Conservation (phyloP, 768 basidiomycete genomes). For the Pisolithus microcarpus region DNA sequence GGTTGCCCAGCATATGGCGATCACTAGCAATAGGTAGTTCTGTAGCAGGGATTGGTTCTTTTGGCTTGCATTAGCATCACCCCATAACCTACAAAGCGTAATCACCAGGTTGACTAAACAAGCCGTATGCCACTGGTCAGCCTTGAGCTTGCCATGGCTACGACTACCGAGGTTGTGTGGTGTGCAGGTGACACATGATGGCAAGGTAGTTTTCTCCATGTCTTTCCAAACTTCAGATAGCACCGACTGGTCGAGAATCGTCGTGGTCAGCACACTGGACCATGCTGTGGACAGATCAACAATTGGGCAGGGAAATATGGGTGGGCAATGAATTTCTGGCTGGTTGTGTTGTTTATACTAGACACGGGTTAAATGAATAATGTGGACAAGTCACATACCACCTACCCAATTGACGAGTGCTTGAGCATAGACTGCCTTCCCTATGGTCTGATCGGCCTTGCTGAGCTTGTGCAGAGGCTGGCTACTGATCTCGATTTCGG, state of each 20-base stretch:
- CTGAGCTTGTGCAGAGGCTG: too few relatives aligned
- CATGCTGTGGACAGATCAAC: slow-evolving; percentile 1
- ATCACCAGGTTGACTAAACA: slow-evolving; percentile 22
- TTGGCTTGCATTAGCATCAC: background rate
- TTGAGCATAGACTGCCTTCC: too few relatives aligned
- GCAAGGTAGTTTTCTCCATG: slow-evolving; percentile 9
- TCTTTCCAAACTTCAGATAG: slow-evolving; percentile 4
- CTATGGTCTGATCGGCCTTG: too few relatives aligned
- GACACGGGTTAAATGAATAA: too few relatives aligned
- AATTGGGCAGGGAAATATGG: background rate
- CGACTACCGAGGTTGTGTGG: slow-evolving; percentile 27
- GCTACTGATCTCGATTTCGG: too few relatives aligned
- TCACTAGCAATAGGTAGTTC: slow-evolving; percentile 1
- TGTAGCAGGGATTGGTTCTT: background rate
- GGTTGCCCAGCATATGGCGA: background rate
- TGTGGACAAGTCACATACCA: too few relatives aligned
- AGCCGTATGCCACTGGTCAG: slow-evolving; percentile 18
- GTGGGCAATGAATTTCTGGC: background rate
- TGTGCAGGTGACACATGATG: slow-evolving; percentile 15
- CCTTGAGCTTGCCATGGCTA: slow-evolving; percentile 29
- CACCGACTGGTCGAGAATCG: background rate
- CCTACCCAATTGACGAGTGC: too few relatives aligned
- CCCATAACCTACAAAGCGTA: slow-evolving; percentile 27
- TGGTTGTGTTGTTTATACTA: background rate
- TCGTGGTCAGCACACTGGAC: background rate